A percentile compares a stretch with the other conserved stretches of the same genome.
Evolutionary conservation across 441 rosid species (phyloP).

Genomic region (Jatropha podagrica): DNA sequence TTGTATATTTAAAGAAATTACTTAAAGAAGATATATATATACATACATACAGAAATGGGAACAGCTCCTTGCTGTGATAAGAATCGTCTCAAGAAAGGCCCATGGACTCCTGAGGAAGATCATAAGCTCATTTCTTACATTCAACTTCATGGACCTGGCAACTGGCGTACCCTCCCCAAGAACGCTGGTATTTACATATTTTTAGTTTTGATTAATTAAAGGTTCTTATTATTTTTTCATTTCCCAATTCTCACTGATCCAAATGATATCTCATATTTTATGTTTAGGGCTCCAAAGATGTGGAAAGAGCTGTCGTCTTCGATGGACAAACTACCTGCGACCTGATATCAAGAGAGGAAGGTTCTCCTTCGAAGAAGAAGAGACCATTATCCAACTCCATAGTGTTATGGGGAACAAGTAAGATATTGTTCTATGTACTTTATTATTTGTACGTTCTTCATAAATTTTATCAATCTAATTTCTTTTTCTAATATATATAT

Average conservation of each 20-base stretch:
- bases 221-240: neutral
- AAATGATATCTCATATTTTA: neutral
- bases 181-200: constrained; percentile 60
- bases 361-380: constrained; percentile 50
- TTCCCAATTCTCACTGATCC: no score
- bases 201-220: neutral
- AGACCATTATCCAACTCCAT: constrained; percentile 45
- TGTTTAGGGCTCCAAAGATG: constrained; percentile 48
- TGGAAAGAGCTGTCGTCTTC: constrained; percentile 62
- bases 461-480: no score
- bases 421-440: neutral
- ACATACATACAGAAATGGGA: constrained; percentile 44
- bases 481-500: no score
- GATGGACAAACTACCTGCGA: constrained; percentile 60
- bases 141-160: constrained; percentile 71
- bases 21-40: no score
- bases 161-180: constrained; percentile 88
- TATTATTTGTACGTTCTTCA: no score
- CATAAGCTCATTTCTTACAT: constrained; percentile 63
- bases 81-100: constrained; percentile 87
- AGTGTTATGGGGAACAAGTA: constrained; percentile 53
- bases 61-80: constrained; percentile 95
- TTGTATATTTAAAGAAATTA: neutral
- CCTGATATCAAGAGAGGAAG: constrained; percentile 56
- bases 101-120: constrained; percentile 95